Evolutionary conservation across 495 filamentous ascomycete species (phyloP).

Genomic region (Penicillium daleae): DNA sequence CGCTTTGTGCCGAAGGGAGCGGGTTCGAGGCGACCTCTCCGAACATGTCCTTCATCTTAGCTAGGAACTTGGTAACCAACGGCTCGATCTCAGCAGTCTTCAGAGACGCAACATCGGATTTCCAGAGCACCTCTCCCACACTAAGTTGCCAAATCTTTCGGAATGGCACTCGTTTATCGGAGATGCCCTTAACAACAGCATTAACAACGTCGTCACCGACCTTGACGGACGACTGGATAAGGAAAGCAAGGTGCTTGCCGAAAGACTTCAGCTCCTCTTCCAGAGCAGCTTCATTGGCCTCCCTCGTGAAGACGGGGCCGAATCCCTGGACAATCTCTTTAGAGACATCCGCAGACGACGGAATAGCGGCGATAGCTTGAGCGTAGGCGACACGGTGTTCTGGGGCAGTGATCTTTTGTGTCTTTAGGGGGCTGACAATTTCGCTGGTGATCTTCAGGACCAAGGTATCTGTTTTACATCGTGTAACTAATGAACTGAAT

Average conservation of each 20-base stretch:
- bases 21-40: constrained; percentile 78
- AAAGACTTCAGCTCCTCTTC: constrained; percentile 74
- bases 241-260: constrained; percentile 59
- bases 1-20: constrained; percentile 71
- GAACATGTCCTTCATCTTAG: constrained; percentile 72
- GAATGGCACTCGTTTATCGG: constrained; percentile 79
- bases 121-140: constrained; percentile 73
- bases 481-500: constrained; percentile 65
- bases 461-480: constrained; percentile 57
- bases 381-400: constrained; percentile 83
- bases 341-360: constrained; percentile 58
- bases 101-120: constrained; percentile 48
- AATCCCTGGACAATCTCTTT: constrained; percentile 68
- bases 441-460: constrained; percentile 74
- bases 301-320: constrained; percentile 67
- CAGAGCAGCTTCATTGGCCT: constrained; percentile 83
- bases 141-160: constrained; percentile 81
- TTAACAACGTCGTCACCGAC: constrained; percentile 67
- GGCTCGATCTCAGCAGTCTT: constrained; percentile 47
- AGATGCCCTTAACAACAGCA: constrained; percentile 76
- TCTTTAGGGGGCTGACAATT: constrained; percentile 74
- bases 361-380: constrained; percentile 71
- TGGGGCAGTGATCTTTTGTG: constrained; percentile 75
- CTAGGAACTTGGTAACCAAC: constrained; percentile 56
- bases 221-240: constrained; percentile 60